Conservation (phyloP, 768 basidiomycete species). For the Lentinula sp. region DNA sequence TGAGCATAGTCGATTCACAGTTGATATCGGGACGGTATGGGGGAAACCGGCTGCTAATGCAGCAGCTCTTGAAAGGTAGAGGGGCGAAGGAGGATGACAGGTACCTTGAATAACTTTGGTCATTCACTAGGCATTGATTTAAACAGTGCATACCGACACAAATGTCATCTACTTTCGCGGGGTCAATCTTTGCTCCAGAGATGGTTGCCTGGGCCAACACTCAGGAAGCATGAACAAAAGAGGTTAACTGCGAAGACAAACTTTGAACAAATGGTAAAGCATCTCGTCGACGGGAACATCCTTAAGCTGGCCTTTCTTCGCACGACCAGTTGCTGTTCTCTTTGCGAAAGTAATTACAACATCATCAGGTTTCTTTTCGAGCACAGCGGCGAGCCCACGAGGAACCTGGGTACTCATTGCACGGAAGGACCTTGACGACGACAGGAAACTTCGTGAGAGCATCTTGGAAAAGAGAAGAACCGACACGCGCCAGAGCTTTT, state of each 20-base stretch:
- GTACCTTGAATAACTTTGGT: constrained; percentile 42
- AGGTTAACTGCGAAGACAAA: constrained; percentile 17
- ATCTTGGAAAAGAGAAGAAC: neutral
- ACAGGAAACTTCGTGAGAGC: constrained; percentile 1
- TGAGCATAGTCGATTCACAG: constrained; percentile 90
- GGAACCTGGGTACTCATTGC: constrained; percentile 34
- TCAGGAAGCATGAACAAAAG: neutral
- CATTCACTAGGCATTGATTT: neutral
- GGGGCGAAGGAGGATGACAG: constrained; percentile 78
- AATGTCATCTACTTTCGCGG: constrained; percentile 72
- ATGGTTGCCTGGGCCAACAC: constrained; percentile 49
- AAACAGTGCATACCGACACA: constrained; percentile 57
- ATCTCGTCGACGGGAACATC: constrained; percentile 86
- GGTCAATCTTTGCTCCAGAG: constrained; percentile 60
- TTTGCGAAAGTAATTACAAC: constrained; percentile 88
- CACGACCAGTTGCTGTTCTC: constrained; percentile 82
- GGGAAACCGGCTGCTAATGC: constrained; percentile 89
- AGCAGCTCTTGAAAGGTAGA: constrained; percentile 80
- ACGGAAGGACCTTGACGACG: neutral
- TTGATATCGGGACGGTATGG: constrained; percentile 77
- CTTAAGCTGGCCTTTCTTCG: constrained; percentile 90
- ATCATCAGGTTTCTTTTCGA: constrained; percentile 73
- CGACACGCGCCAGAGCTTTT: neutral
- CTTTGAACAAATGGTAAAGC: constrained; percentile 77
- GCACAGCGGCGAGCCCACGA: constrained; percentile 45